Base-by-base conservation (phyloP, 139 green algal species). In the Chlorella sp. region DNA sequence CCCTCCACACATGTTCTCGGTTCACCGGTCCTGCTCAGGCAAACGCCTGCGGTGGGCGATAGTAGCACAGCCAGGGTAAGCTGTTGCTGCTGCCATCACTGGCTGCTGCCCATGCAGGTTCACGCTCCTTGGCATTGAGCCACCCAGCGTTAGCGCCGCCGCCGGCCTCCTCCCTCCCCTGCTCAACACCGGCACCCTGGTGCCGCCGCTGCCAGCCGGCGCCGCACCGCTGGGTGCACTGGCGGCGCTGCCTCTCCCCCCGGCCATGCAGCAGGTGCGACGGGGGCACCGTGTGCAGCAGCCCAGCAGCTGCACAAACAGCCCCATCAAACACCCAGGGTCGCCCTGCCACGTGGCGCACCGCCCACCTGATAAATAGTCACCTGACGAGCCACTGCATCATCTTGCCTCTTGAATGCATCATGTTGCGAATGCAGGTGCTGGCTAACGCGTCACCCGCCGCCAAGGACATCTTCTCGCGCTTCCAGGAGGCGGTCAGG, bases 401-500 rank as follows among this genome's bases (percentile, higher is more conserved):
- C n/a, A n/a, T n/a, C n/a, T n/a, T n/a, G n/a, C n/a, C n/a, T n/a
- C n/a, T n/a, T n/a, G n/a, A n/a, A n/a, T n/a, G n/a, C n/a, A n/a
- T n/a, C n/a, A n/a, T n/a, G n/a, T n/a, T n/a, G n/a, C n/a, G n/a
- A n/a, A n/a, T n/a, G n/a, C n/a, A n/a, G n/a, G n/a, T 70, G 31
- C 63, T 32, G 31, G 31, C 63, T 55, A 32, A 32, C 10, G 17
- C 33, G 24, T 2, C 35, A 26, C 66, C 66, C 3, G 14, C 35
- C 2, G 5, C 63, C 24, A 69, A 69, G 63, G 63, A 69, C 24
- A 69, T 69, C 5, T 69, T 69, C 20, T 20, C 63, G 5, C 63
- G 63, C 27, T 69, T 69, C 63, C 49, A 14, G 31, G 32, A 69
- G 30, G 33, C 32, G 2, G 32, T 50, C 2, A 35, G 14, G 3